A percentile compares a stretch with the other conserved stretches of the same genome.
phyloP scores from a whole-genome alignment of 495 filamentous ascomycete species.

The Neurospora sp. region DNA sequence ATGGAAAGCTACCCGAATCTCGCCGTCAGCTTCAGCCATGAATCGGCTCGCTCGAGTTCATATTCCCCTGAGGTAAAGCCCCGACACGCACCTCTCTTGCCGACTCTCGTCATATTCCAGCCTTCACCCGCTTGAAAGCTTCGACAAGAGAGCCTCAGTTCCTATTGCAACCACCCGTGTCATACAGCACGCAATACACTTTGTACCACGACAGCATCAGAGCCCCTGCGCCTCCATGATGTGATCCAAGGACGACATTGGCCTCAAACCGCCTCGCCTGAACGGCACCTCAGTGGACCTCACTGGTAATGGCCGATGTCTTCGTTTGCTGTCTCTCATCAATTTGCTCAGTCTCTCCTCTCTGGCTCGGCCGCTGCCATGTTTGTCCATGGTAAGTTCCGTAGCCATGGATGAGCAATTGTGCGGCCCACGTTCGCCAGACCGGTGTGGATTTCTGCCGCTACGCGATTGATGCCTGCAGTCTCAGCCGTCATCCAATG shows the following conservation, averaged over 20 bases:
- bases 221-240: not conserved
- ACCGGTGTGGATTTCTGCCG: not conserved
- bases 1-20: not conserved
- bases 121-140: not conserved
- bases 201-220: not conserved
- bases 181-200: not conserved
- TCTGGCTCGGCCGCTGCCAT: not conserved
- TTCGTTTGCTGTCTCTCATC: not conserved
- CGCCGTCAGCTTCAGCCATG: not conserved
- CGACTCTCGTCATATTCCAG: not conserved
- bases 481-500: conserved; percentile 5
- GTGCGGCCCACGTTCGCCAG: not conserved
- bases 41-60: not conserved
- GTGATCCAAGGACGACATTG: not conserved
- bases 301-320: not conserved
- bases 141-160: not conserved
- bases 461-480: not conserved
- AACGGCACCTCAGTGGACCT: not conserved
- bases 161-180: not conserved
- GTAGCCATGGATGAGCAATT: not conserved
- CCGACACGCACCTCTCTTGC: not conserved
- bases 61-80: not conserved
- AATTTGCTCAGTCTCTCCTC: not conserved
- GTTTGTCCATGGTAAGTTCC: not conserved
- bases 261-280: not conserved